Evolutionary conservation across 2,329 filamentous ascomycete species (phyloP).

Genomic region (Claviceps sp.): DNA sequence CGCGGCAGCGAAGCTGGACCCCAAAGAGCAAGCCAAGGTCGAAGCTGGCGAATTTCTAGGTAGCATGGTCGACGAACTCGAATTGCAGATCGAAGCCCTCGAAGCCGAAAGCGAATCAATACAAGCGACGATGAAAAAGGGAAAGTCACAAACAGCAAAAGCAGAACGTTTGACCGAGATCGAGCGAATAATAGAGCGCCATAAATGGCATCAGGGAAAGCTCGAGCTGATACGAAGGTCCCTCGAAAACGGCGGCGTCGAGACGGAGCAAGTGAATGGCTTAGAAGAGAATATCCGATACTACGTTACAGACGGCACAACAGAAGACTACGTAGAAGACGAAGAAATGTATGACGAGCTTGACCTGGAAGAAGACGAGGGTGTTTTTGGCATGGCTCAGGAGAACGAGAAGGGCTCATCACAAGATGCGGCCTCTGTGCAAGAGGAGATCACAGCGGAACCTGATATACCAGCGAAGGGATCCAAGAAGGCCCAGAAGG

Average conservation of each 20-base stretch:
- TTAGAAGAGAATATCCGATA: slow-evolving; percentile 88
- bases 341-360: slow-evolving; percentile 93
- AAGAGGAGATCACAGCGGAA: slow-evolving; percentile 61
- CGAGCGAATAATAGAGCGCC: slow-evolving; percentile 70
- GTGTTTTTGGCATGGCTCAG: slow-evolving; percentile 63
- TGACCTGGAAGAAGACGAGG: slow-evolving; percentile 84
- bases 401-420: slow-evolving; percentile 87
- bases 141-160: slow-evolving; percentile 74
- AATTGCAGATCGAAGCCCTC: slow-evolving; percentile 81
- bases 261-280: slow-evolving; percentile 73
- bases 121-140: slow-evolving; percentile 85
- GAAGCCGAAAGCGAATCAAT: slow-evolving; percentile 83
- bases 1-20: slow-evolving; percentile 83
- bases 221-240: slow-evolving; percentile 82
- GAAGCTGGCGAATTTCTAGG: slow-evolving; percentile 79
- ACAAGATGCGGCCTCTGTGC: slow-evolving; percentile 84
- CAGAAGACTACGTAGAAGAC: slow-evolving; percentile 83
- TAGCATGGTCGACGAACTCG: slow-evolving; percentile 79
- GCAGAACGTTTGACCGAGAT: slow-evolving; percentile 81
- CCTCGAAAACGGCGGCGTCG: slow-evolving; percentile 83
- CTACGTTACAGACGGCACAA: slow-evolving; percentile 83
- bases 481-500: slow-evolving; percentile 44
- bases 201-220: slow-evolving; percentile 94
- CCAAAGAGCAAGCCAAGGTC: slow-evolving; percentile 91
- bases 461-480: slow-evolving; percentile 31